Base-by-base conservation (phyloP, 1,139 yeast genomes). In the Martiniozyma asiatica region DNA sequence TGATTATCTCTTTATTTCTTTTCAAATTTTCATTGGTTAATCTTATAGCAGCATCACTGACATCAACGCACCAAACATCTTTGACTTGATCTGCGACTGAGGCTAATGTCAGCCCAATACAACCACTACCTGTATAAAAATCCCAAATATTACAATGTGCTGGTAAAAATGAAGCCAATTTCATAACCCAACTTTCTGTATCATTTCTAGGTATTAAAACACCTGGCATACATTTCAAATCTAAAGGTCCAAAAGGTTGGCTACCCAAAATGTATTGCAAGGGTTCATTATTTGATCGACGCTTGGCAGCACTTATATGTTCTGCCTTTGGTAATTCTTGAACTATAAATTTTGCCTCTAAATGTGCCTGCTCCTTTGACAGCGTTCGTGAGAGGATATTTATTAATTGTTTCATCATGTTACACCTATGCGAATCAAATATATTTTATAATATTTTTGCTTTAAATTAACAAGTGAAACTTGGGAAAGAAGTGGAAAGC, bases 161-260 rank as follows among this genome's bases (percentile, higher is more conserved):
- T n/a, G 25, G 22, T 11, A 71, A 26, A 7, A 47, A 22, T 0
- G 41, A 37, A 0, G 60, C 55, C 19, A 81, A 47, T 34, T 61
- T 61, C 20, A 56, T 22, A 6, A 68, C 61, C 97, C 97, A 87
- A 45, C 84, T 95, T 48, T 89, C 97, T 0, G 98, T 89, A 48
- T 89, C 98, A 80, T 93, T 76, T 30, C 98, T 56, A 0, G 98
- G 98, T 25, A 89, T 85, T 36, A 89, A 56, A 2, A 84, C 96
- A 0, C 74, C 73, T 1, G 60, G 61, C 16, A 54, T 45, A 45
- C 95, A 82, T 20, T 46, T 40, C 4, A 89, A 62, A 14, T 68
- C 70, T 29, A 87, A 50, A 11, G 26, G n/a, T 0, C 93, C 94
- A 58, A 89, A 89, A 2, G 97, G 97, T 55, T 87, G 97, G 1